These are phyloP conservation scores for Tephrocybe sp. DNA, from an alignment of 768 basidiomycete species.

Conservation along the genomic window DNA sequence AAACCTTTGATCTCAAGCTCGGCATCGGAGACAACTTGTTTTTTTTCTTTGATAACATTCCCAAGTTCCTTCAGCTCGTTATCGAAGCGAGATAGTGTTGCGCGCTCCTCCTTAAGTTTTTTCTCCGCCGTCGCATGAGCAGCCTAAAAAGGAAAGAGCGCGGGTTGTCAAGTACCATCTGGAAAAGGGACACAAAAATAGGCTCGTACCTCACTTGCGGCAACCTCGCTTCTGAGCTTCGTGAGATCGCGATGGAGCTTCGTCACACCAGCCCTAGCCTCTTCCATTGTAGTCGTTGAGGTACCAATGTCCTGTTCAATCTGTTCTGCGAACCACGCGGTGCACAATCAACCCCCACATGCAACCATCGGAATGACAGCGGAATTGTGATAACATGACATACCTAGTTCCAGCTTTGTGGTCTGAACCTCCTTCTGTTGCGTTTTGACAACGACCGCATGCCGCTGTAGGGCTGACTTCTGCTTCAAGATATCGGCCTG, in stretches of 20 bases:
- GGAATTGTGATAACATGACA: constrained; percentile 19
- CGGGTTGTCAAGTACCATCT: background rate
- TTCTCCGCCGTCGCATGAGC: constrained; percentile 64
- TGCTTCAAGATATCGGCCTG: constrained; percentile 80
- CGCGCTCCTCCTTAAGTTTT: constrained; percentile 81
- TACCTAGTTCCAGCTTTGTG: constrained; percentile 84
- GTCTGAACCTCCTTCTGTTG: constrained; percentile 91
- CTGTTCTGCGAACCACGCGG: constrained; percentile 62
- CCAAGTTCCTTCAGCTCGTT: constrained; percentile 86
- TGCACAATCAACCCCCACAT: constrained; percentile 1
- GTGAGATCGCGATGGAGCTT: constrained; percentile 63
- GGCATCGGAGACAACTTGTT: constrained; percentile 62
- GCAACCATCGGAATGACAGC: background rate
- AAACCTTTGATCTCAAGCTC: constrained; percentile 66
- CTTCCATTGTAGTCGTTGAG: constrained; percentile 43
- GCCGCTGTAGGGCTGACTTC: constrained; percentile 79
- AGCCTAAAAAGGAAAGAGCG: constrained; percentile 35
- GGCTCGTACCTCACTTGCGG: constrained; percentile 41
- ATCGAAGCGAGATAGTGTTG: constrained; percentile 86
- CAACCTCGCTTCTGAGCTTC: constrained; percentile 53
- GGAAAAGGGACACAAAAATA: background rate
- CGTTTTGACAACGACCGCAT: constrained; percentile 78
- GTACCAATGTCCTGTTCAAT: constrained; percentile 69
- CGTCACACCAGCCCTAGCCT: constrained; percentile 44
- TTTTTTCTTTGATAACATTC: constrained; percentile 78